These are phyloP conservation scores for Musa itinerans DNA, from an alignment of 176 grass and related monocot species.

Conservation along the genomic window DNA sequence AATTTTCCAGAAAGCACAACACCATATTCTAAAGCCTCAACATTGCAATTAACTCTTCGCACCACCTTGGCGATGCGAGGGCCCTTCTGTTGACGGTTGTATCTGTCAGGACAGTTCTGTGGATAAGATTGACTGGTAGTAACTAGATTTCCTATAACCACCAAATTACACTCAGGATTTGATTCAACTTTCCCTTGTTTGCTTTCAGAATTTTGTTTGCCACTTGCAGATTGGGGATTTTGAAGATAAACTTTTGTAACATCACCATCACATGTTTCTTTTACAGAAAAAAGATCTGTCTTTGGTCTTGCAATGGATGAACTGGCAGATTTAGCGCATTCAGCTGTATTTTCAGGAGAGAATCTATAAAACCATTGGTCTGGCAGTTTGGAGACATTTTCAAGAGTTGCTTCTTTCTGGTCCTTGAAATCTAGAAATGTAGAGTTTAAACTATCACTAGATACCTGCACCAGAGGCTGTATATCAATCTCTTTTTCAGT, in stretches of 20 bases:
- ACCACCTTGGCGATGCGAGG: constrained; percentile 85
- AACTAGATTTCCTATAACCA: constrained; percentile 8
- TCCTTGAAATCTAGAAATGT: background rate
- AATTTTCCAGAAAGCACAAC: constrained; percentile 48
- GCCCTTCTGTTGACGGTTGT: constrained; percentile 41
- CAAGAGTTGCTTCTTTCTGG: background rate
- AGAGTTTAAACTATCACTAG: background rate
- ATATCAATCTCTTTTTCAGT: constrained; percentile 33
- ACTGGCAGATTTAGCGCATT: background rate
- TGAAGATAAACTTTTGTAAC: background rate
- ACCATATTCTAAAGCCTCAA: constrained; percentile 85
- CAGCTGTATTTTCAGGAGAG: background rate
- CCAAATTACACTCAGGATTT: background rate
- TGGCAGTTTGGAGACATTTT: background rate
- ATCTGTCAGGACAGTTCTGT: constrained; percentile 4
- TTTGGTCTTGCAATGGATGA: background rate
- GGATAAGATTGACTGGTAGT: constrained; percentile 2
- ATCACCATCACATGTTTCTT: constrained; percentile 11
- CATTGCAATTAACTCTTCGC: constrained; percentile 53
- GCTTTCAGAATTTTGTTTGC: background rate
- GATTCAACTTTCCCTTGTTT: background rate
- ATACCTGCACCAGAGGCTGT: background rate
- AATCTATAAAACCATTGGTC: background rate
- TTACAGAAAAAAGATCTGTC: constrained; percentile 4
- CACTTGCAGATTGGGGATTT: background rate